A percentile compares a stretch with the other conserved stretches of the same genome.
These are phyloP conservation scores for Stentor coeruleus DNA, from an alignment of 73 alveolate species.

Conservation along the genomic window DNA sequence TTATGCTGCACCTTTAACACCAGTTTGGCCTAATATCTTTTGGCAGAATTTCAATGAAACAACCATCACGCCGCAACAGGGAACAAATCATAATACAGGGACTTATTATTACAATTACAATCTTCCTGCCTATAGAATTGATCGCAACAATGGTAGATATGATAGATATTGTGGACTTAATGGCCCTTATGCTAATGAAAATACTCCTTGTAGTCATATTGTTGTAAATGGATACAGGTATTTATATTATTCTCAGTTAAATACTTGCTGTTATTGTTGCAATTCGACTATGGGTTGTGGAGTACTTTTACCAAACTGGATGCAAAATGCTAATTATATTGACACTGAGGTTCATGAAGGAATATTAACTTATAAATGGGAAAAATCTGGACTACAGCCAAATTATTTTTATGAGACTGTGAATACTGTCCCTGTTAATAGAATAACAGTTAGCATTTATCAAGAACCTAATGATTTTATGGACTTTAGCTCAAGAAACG, in stretches of 20 bases:
- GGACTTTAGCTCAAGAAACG: background rate
- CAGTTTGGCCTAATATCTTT: constrained; percentile 11
- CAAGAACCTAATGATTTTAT: background rate
- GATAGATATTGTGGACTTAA: constrained; percentile 42
- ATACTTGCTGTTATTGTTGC: constrained; percentile 56
- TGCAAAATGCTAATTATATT: background rate
- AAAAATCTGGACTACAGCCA: background rate
- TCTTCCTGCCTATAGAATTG: constrained; percentile 32
- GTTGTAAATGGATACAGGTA: constrained; percentile 41
- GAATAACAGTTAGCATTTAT: background rate
- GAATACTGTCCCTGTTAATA: background rate
- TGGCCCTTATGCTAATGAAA: background rate
- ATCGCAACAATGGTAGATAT: constrained; percentile 45
- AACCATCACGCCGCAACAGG: background rate
- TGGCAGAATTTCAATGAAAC: background rate
- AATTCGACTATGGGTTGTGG: constrained; percentile 53
- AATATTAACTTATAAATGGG: background rate
- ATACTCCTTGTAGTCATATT: background rate
- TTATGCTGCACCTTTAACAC: background rate
- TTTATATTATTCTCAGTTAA: constrained; percentile 38
- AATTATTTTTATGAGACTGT: constrained; percentile 15
- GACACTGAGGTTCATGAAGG: background rate
- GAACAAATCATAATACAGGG: background rate
- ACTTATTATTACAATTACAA: constrained; percentile 24
- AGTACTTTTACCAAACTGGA: constrained; percentile 51